phyloP scores from a whole-genome alignment of 768 basidiomycete genomes.

The Xerocomus brunneocitrinus region DNA sequence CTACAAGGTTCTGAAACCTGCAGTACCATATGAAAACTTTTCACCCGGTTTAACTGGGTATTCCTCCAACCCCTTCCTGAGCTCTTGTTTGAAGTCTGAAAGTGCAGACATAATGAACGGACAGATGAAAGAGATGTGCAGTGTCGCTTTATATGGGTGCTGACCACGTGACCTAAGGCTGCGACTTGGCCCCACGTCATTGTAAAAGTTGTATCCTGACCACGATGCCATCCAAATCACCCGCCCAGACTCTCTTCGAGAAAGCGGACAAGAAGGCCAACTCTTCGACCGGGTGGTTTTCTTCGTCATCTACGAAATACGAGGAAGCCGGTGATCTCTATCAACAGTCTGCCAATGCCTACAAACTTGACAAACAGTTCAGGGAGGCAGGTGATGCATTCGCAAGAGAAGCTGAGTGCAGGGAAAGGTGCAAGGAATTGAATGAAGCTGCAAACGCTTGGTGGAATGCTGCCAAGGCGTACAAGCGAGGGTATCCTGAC shows the following conservation, averaged over 20 bases:
- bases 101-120: conserved; percentile 32
- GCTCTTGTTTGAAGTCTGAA: conserved; percentile 33
- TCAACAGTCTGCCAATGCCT: conserved; percentile 90
- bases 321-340: conserved; percentile 97
- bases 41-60: conserved; percentile 72
- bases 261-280: conserved; percentile 91
- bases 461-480: conserved; percentile 97
- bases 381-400: conserved; percentile 91
- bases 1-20: conserved; percentile 89
- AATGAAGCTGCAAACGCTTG: conserved; percentile 98
- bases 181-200: neutral
- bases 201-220: neutral
- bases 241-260: conserved; percentile 69
- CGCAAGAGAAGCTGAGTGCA: conserved; percentile 90
- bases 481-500: conserved; percentile 83
- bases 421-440: conserved; percentile 78
- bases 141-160: neutral
- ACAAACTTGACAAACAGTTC: conserved; percentile 89
- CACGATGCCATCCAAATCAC: conserved; percentile 71
- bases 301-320: conserved; percentile 74
- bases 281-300: conserved; percentile 85
- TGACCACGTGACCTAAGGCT: conserved; percentile 15
- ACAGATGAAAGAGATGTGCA: neutral
- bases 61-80: conserved; percentile 48
- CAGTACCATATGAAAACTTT: conserved; percentile 86